Conservation (phyloP, 116 monocot genomes). For the Dioscorea cayenensis region DNA sequence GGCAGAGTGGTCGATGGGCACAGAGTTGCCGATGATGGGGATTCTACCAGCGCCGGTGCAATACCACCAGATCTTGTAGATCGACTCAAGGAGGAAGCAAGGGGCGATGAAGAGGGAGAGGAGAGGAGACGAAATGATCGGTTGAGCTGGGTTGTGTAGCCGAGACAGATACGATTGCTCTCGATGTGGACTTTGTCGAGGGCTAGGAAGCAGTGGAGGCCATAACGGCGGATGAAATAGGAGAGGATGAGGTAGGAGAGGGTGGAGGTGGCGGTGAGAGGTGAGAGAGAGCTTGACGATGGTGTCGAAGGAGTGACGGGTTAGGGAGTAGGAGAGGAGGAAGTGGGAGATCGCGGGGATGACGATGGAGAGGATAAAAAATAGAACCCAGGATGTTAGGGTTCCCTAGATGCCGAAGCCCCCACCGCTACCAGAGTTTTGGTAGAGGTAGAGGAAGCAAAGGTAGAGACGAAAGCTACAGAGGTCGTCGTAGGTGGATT, state of each 20-base stretch:
- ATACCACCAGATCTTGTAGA: conserved; percentile 57
- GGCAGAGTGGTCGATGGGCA: conserved; percentile 23
- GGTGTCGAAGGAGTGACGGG: conserved; percentile 14
- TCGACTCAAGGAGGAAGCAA: conserved; percentile 37
- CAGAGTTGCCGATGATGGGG: conserved; percentile 31
- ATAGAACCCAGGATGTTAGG: conserved; percentile 43
- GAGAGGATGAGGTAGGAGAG: conserved; percentile 51
- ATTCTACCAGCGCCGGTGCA: conserved; percentile 13
- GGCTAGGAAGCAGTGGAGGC: conserved; percentile 61
- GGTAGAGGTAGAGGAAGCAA: conserved; percentile 45
- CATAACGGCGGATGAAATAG: conserved; percentile 28
- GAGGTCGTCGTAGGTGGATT: conserved; percentile 20
- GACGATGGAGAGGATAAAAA: conserved; percentile 27
- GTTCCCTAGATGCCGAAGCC: neutral
- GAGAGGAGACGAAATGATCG: conserved; percentile 55
- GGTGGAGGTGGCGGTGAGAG: conserved; percentile 28
- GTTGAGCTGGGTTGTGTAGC: conserved; percentile 45
- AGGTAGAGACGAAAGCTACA: conserved; percentile 23
- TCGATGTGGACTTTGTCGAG: conserved; percentile 42
- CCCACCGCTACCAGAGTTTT: neutral
- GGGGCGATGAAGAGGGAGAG: conserved; percentile 52
- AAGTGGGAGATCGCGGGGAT: conserved; percentile 40
- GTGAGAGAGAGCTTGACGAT: conserved; percentile 39
- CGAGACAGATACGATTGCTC: conserved; percentile 22
- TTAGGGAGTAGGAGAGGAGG: conserved; percentile 23